Base-by-base conservation (phyloP, 2,329 filamentous ascomycete species). In the Dichotomopilus funicola region DNA sequence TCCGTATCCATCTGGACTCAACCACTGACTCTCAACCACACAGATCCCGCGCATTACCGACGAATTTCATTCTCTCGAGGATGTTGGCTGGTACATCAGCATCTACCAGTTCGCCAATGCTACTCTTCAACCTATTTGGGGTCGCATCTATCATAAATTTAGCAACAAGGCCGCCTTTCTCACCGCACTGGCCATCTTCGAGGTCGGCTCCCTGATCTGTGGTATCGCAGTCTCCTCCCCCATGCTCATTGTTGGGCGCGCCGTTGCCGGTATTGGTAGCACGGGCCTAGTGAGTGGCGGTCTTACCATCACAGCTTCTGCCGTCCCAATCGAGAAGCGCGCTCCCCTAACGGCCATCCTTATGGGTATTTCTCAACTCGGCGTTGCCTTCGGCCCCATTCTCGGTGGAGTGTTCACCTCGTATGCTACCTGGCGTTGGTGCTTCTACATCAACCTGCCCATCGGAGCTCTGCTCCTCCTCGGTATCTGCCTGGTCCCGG, bases 181-280 rank as follows among this genome's bases (percentile, higher is more conserved):
- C 6, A 49, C 54, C 50, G 74, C 77, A 44, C 70, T 84, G 34
- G 60, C 67, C 38, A 53, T 81, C 42, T 84, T 85, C 58, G 79
- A 83, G 62, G 27, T 82, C 0, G 81, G 81, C 1, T 80, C 77
- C 0, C 60, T 79, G 3, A 65, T 85, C n/a, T 83, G 80, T 58
- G 81, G 68, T 53, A 59, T 73, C 50, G 75, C 80, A 0, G 68
- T 63, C 0, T 76, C 71, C 8, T 79, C 77, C 0, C 60, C 67
- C 0, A 78, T 78, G 70, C 73, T 84, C 51, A 83, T 84, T 51
- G 63, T 77, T 7, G 79, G 80, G 1, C 74, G 81, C 4, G 75
- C 77, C 2, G 66, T 84, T 2, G 77, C 80, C 0, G 81, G 81
- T 0, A 59, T 76, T 0, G 81, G 81, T 1, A 72, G 71, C 1